Percentiles rank a stretch among this genome's conserved stretches.
These are phyloP conservation scores for Didymella arachidicola DNA, from an alignment of 2,329 filamentous ascomycete genomes.

Conservation along the genomic window DNA sequence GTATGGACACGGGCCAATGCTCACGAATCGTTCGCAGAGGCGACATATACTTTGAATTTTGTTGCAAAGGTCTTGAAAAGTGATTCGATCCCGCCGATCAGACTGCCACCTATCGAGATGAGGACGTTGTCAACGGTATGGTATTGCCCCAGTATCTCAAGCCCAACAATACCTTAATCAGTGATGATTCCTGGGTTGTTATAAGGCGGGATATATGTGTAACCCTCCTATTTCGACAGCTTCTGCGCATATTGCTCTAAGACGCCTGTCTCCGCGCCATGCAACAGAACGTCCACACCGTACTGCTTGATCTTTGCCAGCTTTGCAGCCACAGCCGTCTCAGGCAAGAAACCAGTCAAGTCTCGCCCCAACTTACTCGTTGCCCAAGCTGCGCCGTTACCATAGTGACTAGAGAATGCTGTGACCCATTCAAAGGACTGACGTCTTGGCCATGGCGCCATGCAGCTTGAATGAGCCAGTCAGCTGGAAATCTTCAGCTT, in stretches of 20 bases:
- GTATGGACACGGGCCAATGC: constrained; percentile 8
- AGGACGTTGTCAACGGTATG: constrained; percentile 8
- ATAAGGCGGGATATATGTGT: constrained; percentile 13
- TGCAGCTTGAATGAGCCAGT: constrained; percentile 18
- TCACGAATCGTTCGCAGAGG: constrained; percentile 4
- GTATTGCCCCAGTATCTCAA: constrained; percentile 13
- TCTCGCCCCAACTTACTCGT: constrained; percentile 5
- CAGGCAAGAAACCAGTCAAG: constrained; percentile 10
- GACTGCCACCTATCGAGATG: constrained; percentile 11
- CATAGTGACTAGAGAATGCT: constrained; percentile 12
- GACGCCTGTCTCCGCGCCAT: constrained; percentile 4
- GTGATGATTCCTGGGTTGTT: constrained; percentile 11
- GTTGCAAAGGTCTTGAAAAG: constrained; percentile 10
- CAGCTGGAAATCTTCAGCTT: constrained; percentile 18
- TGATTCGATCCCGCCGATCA: constrained; percentile 14
- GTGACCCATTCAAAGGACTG: constrained; percentile 5
- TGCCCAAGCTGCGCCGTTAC: constrained; percentile 10
- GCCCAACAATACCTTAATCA: constrained; percentile 9
- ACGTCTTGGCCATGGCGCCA: constrained; percentile 14
- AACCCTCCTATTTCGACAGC: constrained; percentile 1
- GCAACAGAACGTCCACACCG: neutral
- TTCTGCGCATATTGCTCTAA: constrained; percentile 16
- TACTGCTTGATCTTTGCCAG: constrained; percentile 4
- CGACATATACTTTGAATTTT: constrained; percentile 1
- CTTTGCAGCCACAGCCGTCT: constrained; percentile 9